Conservation (phyloP, 495 filamentous ascomycete species). For the Penicillium herquei region DNA sequence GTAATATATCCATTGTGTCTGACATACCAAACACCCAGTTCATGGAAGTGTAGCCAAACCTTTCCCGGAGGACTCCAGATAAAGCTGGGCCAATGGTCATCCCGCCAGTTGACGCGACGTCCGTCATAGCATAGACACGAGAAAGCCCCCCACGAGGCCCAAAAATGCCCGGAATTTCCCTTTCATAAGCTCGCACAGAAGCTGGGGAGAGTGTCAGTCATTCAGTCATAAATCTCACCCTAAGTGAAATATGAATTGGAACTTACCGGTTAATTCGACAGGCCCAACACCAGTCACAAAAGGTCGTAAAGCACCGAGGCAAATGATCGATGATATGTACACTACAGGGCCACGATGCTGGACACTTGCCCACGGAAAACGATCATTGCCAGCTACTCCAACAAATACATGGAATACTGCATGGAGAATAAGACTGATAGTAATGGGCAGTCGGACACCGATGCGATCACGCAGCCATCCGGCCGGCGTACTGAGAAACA, state of each 20-base stretch:
- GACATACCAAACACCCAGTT: too few species aligned
- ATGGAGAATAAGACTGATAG: not conserved
- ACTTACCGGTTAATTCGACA: conserved; percentile 3
- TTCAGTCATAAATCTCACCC: not conserved
- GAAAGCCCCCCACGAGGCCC: conserved; percentile 18
- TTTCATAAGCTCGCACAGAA: conserved; percentile 6
- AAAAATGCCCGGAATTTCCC: conserved; percentile 11
- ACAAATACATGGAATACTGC: not conserved
- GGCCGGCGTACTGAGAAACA: not conserved
- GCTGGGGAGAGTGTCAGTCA: not conserved
- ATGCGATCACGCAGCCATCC: conserved; percentile 7
- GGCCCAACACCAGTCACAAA: conserved; percentile 9
- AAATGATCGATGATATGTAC: not conserved
- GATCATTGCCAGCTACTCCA: not conserved
- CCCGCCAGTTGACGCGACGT: conserved; percentile 11
- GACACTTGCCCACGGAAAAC: not conserved
- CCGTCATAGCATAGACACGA: conserved; percentile 23
- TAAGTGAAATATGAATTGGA: too few species aligned
- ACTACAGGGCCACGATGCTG: not conserved
- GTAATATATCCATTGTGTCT: too few species aligned
- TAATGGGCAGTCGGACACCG: not conserved
- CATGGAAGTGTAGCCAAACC: too few species aligned
- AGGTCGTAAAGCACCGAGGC: conserved; percentile 3
- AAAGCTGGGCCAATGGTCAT: not conserved
- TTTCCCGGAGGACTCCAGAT: too few species aligned